These are phyloP conservation scores for Metschnikowia shivogae DNA, from an alignment of 805 yeast genomes.

Conservation along the genomic window DNA sequence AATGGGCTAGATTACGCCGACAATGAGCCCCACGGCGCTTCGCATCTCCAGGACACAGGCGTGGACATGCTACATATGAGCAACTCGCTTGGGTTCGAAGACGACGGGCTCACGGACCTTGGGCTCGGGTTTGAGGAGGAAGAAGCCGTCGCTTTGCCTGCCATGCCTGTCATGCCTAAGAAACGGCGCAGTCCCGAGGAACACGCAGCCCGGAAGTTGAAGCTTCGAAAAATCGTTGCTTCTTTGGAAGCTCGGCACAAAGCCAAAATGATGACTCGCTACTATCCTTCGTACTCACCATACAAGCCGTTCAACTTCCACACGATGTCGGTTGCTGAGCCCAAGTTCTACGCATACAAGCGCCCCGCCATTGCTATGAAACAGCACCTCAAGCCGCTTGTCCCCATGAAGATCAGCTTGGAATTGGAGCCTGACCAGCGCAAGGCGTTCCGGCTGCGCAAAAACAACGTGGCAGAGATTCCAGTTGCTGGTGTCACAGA, in stretches of 20 bases:
- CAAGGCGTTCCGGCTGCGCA: conserved; percentile 42
- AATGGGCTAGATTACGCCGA: conserved; percentile 17
- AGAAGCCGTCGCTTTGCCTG: background rate
- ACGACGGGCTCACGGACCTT: conserved; percentile 18
- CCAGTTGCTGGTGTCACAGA: conserved; percentile 9
- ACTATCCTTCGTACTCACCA: conserved; percentile 60
- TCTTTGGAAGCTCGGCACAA: conserved; percentile 27
- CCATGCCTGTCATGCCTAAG: background rate
- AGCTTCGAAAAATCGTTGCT: conserved; percentile 25
- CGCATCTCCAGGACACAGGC: conserved; percentile 10
- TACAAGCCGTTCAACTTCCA: conserved; percentile 61
- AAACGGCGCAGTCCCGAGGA: conserved; percentile 16
- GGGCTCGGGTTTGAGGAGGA: conserved; percentile 21
- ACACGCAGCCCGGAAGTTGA: conserved; percentile 24
- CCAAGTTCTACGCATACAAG: conserved; percentile 50
- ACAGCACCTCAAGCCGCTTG: conserved; percentile 38
- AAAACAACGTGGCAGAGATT: conserved; percentile 7
- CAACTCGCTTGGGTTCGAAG: conserved; percentile 15
- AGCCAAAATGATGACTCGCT: conserved; percentile 35
- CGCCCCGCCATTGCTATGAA: conserved; percentile 41
- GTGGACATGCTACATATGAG: conserved; percentile 14
- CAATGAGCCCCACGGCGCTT: conserved; percentile 15
- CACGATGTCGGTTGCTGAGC: conserved; percentile 58
- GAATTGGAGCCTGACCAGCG: conserved; percentile 64
- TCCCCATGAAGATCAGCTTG: conserved; percentile 56